Conservation (phyloP, 768 basidiomycete species). For the Lactarius deliciosus region DNA sequence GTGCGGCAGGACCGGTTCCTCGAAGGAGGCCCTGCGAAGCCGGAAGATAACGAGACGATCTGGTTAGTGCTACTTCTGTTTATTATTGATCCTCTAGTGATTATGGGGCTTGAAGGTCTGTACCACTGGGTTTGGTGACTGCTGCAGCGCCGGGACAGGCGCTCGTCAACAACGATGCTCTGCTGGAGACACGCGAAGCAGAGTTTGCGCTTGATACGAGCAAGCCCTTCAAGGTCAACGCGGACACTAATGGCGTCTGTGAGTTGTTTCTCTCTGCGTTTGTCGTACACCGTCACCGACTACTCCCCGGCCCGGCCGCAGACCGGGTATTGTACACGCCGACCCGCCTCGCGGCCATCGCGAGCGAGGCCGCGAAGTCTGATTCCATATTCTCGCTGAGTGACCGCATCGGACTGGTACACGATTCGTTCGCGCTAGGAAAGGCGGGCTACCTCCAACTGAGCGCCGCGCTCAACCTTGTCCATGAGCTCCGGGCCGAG, state of each 20-base stretch:
- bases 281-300: not conserved
- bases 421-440: constrained; percentile 78
- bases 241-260: constrained; percentile 88
- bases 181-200: constrained; percentile 70
- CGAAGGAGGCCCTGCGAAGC: constrained; percentile 74
- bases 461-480: constrained; percentile 72
- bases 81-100: not conserved
- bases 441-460: constrained; percentile 77
- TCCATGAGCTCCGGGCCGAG: constrained; percentile 69
- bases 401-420: constrained; percentile 86
- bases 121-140: constrained; percentile 75
- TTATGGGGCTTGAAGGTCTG: constrained; percentile 49
- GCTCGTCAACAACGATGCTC: constrained; percentile 54
- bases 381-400: constrained; percentile 70
- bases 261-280: constrained; percentile 36
- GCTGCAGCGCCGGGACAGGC: constrained; percentile 57
- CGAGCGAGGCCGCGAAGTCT: constrained; percentile 69
- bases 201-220: constrained; percentile 69
- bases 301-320: constrained; percentile 34
- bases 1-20: constrained; percentile 92
- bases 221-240: constrained; percentile 87
- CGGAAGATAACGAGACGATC: constrained; percentile 82
- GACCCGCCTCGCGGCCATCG: constrained; percentile 75
- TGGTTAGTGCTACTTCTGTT: constrained; percentile 51
- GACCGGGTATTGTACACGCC: constrained; percentile 87